These are phyloP conservation scores for Ambrosia artemisiifolia DNA, from an alignment of 129 eudicot genomes.

Conservation along the genomic window DNA sequence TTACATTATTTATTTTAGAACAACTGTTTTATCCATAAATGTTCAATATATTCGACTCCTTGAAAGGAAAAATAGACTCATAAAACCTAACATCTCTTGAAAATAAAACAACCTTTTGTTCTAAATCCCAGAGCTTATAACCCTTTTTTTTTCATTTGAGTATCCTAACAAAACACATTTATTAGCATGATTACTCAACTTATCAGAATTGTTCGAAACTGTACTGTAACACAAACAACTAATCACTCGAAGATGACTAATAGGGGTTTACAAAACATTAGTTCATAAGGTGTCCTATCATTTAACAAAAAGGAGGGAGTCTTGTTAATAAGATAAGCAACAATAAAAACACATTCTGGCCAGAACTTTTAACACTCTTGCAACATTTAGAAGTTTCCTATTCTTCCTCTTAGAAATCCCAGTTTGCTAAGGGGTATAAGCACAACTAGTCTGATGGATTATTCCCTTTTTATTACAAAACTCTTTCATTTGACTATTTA, in stretches of 20 bases:
- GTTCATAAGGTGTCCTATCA: neutral
- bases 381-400: neutral
- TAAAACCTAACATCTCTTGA: too few species aligned
- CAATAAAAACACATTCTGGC: neutral
- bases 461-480: neutral
- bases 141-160: too few species aligned
- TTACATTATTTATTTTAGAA: too few species aligned
- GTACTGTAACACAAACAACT: neutral
- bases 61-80: too few species aligned
- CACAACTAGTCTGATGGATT: neutral
- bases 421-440: neutral
- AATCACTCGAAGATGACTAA: neutral
- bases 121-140: too few species aligned
- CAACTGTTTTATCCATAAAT: too few species aligned
- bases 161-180: too few species aligned
- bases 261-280: neutral
- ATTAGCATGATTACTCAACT: too few species aligned
- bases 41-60: too few species aligned
- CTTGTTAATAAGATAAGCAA: neutral
- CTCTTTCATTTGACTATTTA: neutral
- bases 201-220: neutral
- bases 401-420: neutral
- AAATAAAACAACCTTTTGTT: too few species aligned
- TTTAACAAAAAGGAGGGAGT: neutral
- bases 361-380: neutral